Base-by-base conservation (phyloP, 768 basidiomycete species). In the Tricholoma hemisulphureum region DNA sequence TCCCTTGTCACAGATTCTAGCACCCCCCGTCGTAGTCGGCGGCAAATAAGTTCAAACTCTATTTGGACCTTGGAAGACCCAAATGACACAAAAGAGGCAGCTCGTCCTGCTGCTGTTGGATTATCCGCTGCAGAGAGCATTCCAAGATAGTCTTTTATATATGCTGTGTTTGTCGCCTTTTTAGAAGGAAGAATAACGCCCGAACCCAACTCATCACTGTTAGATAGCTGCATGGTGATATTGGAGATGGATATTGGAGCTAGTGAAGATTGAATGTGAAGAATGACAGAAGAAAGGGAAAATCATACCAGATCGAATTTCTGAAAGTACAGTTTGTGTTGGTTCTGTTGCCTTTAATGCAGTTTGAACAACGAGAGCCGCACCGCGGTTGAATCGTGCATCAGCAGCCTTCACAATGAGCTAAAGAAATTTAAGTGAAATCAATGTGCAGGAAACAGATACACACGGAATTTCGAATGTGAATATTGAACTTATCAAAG, bases 81-180 rank as follows among this genome's bases (percentile, higher is more conserved):
- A 52, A 85, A 81, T 26, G 89, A 88, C 39, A 94, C 68, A 70
- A 91, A 95, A 8, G 88, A 87, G 1, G 81, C 76, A 11, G 85
- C 83, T 58, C 80, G 82, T 9, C 91, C 91, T 21, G 81, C 79
- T 7, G 84, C 74, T 1, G 88, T 91, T 14, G 91, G 91, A 65
- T 95, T 94, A 67, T 95, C 93, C 16, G 87, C 87, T 26, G 81
- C 84, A 0, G 92, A 85, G 39, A 95, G 76, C 69, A 95, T 81
- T 8, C 85, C 86, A n/a, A 92, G 75, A 70, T 89, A 95, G 53
- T 92, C 87, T 70, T 89, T 91, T 54, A 93, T 76, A 52, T 86
- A 79, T 4, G 83, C 77, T 18, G 83, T 73, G 49, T 78, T 78
- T 8, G 85, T 81, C 35, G 81, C 79, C 69, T 85, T 88, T 61